Percentiles rank a stretch among this genome's conserved stretches.
Evolutionary conservation across 257 asterid genomes (phyloP).

Genomic region (Fraxinus excelsior): DNA sequence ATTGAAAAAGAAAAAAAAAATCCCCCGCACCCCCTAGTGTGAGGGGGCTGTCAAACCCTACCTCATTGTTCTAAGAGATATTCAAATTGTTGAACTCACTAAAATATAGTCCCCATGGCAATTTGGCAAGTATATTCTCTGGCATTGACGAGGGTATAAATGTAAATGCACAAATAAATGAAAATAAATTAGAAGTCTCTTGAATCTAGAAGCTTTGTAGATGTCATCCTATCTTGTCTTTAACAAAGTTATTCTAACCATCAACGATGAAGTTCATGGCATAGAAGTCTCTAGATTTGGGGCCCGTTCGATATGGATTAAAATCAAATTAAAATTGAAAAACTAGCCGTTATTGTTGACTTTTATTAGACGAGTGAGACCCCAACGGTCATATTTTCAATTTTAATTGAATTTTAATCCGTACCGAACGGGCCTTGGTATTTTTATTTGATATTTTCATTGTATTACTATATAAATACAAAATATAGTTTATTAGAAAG

Average conservation of each 20-base stretch:
- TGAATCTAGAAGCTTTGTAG: conserved; percentile 14
- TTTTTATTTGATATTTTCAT: background rate
- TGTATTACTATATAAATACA: background rate
- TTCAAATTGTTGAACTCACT: conserved; percentile 14
- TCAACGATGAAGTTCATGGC: background rate
- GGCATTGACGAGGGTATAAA: background rate
- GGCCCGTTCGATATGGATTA: too few relatives aligned
- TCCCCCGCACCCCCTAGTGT: too few relatives aligned
- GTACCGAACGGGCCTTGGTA: too few relatives aligned
- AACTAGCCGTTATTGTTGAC: too few relatives aligned
- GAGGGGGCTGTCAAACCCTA: too few relatives aligned
- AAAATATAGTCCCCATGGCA: background rate
- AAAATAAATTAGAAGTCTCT: conserved; percentile 13
- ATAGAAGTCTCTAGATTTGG: background rate
- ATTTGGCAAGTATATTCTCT: background rate
- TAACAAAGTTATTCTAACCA: conserved; percentile 28
- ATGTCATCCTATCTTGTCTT: conserved; percentile 26
- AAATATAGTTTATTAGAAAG: background rate
- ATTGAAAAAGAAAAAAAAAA: too few relatives aligned
- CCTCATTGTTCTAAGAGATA: too few relatives aligned
- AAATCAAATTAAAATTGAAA: too few relatives aligned
- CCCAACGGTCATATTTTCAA: too few relatives aligned
- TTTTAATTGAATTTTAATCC: too few relatives aligned
- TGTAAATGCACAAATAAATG: conserved; percentile 12
- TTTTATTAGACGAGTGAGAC: too few relatives aligned